Base-by-base conservation (phyloP, 1,284 basidiomycete species). In the Calocybe gambosa region DNA sequence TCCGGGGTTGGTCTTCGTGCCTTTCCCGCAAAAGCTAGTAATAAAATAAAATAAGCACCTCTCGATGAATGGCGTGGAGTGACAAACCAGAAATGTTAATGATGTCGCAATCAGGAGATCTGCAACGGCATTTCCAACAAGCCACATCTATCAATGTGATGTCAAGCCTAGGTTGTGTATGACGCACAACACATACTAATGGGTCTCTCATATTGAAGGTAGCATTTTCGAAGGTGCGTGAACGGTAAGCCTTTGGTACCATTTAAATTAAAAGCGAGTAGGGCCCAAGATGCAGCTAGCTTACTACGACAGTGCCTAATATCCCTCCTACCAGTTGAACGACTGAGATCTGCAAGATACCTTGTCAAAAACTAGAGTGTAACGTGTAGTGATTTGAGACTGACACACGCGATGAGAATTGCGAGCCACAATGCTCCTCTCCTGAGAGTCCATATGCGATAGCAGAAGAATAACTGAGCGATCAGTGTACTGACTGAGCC, bases 401-500 rank as follows among this genome's bases (percentile, higher is more conserved):
- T 42, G 28, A 51, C 50, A n/a, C 48, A 10, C 38, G 52, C 50
- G 34, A 58, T 54, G 20, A 41, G 33, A 6, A 53, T 40, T 25
- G 45, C 43, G 33, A 39, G 45, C 50, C 46, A 53, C 21, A 47
- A 49, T n/a, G 20, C 16, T 13, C 31, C 16, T 7, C 48, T 43
- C 15, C 53, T 54, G 23, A 58, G 52, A 21, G 55, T 40, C 53
- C 53, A 57, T 29, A 59, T 57, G 23, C 58, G 53, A 46, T 58
- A 58, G 31, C 55, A 56, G 45, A 57, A 60, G 43, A 59, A 53
- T 13, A 55, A 21, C 36, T 60, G 57, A 9, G 58, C 57, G 1
- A 58, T 39, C 20, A 55, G 40, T 9, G 58, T 53, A 35, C 57
- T 54, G 16, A 58, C 43, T 7, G 53, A 55, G 4, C 56, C 57